A percentile compares a stretch with the other conserved stretches of the same genome.
These are phyloP conservation scores for Schizophyllum commune DNA, from an alignment of 1,284 basidiomycete genomes.

Conservation along the genomic window DNA sequence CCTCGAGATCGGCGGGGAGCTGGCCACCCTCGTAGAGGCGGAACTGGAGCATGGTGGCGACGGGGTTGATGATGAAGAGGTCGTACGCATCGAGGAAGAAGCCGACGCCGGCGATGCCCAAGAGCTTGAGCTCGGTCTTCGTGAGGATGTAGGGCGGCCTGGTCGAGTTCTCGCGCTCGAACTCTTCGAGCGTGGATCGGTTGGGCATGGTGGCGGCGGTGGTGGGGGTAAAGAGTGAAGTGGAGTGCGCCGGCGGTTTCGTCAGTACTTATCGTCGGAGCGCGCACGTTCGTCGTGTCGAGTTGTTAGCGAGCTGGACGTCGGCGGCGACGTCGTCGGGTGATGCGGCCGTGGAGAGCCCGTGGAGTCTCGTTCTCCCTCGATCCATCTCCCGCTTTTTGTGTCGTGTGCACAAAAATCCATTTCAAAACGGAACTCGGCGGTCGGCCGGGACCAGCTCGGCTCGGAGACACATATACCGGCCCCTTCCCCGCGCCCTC, in stretches of 20 bases:
- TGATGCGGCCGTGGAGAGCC: neutral
- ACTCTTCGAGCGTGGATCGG: conserved; percentile 32
- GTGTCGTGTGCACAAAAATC: neutral
- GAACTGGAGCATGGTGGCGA: conserved; percentile 70
- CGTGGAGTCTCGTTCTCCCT: neutral
- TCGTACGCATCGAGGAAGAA: conserved; percentile 73
- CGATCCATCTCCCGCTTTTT: neutral
- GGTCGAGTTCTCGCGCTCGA: conserved; percentile 29
- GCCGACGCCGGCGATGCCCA: conserved; percentile 57
- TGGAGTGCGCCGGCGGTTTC: neutral
- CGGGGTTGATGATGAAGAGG: conserved; percentile 74
- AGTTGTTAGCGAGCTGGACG: neutral
- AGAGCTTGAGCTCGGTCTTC: conserved; percentile 43
- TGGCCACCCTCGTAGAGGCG: conserved; percentile 49
- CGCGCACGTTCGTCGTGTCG: neutral
- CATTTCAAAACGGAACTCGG: neutral
- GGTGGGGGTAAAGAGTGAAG: neutral
- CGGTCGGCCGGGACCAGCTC: neutral
- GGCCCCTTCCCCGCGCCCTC: neutral
- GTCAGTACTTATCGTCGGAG: neutral
- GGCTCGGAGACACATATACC: neutral
- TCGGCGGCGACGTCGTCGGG: neutral
- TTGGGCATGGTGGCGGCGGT: neutral
- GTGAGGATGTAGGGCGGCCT: conserved; percentile 40
- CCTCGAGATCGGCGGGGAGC: conserved; percentile 52